Evolutionary conservation across 345 rosid species (phyloP), one percentile per base, ranked within the genome.

Genomic region (Barbarea vulgaris): DNA sequence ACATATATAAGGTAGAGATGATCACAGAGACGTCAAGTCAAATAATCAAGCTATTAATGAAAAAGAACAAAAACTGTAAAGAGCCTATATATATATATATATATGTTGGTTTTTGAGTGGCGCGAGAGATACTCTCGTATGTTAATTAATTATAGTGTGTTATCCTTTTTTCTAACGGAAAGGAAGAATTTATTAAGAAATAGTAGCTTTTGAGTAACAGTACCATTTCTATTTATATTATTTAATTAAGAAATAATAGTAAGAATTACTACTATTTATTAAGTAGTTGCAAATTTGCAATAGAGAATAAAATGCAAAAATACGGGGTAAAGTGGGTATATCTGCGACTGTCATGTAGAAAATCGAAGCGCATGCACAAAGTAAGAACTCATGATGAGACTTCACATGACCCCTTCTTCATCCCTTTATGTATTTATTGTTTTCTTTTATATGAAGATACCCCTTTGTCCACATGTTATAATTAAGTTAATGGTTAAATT

Each of bases 361-460:
- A 77, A 63, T 77, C 72, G 67, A 77, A 77, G 67, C 76, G 76
- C 80, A 77, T 77, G 80, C 76, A 77, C 78, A 75, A 75, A 75
- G 78, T 75, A 62, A 55, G 53, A 48, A 70, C 59, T 77, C 66
- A 77, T 77, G 76, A 77, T 77, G 70, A 77, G 76, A 77, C 76
- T 48, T 77, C 80, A 77, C 80, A 77, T 77, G 80, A 64, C 71
- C 80, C 71, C 80, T 69, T 51, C 69, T 69, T 22, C 62, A 52
- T 13, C 66, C 41, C 72, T 74, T 74, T 67, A 33, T 41, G 4
- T 46, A 22, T 74, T 74, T 34, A 64, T 44, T 69, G 9, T 60
- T 61, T 37, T 67, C 14, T 42, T 65, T 33, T 66, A 39, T 73
- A 52, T 63, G 53, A 63, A 62, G 18, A 39, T 73, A 52, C 21